Percentiles rank a stretch among this genome's conserved stretches.
These are phyloP conservation scores for Haplosporangium gracile DNA, from an alignment of 192 early-diverging fungal species.

Conservation along the genomic window DNA sequence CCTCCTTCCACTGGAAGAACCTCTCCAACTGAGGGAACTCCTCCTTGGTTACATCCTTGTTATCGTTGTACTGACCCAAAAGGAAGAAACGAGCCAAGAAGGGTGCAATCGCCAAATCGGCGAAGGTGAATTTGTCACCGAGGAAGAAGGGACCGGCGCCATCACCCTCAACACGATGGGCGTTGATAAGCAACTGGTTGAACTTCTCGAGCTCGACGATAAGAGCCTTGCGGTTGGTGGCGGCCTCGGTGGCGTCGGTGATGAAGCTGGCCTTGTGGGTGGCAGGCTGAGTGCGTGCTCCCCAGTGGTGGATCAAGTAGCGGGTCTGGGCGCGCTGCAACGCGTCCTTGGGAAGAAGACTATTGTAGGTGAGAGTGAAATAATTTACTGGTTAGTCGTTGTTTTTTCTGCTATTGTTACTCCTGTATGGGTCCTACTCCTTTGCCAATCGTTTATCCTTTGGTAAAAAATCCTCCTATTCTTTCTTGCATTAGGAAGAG, in stretches of 20 bases:
- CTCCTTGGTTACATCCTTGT: constrained; percentile 27
- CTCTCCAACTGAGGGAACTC: constrained; percentile 45
- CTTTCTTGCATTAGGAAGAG: no score
- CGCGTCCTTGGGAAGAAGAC: constrained; percentile 60
- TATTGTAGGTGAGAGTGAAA: neutral
- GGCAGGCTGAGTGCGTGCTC: constrained; percentile 29
- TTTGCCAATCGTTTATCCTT: neutral
- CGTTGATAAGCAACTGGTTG: constrained; percentile 44
- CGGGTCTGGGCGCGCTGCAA: constrained; percentile 59
- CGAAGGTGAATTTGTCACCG: constrained; percentile 61
- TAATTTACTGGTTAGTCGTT: neutral
- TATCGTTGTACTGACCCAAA: constrained; percentile 24
- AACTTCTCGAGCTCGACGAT: constrained; percentile 53
- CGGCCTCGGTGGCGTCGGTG: constrained; percentile 33
- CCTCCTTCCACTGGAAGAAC: constrained; percentile 55
- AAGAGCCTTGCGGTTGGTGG: constrained; percentile 36
- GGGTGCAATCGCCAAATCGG: constrained; percentile 62
- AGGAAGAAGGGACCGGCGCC: constrained; percentile 62
- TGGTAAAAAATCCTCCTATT: no score
- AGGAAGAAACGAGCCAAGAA: constrained; percentile 58
- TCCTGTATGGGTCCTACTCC: neutral
- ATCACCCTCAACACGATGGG: constrained; percentile 36
- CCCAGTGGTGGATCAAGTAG: constrained; percentile 61
- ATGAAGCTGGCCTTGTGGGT: constrained; percentile 41
- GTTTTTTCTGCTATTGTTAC: neutral